phyloP scores from a whole-genome alignment of 306 rosid genomes.

The Dryas octopetala region DNA sequence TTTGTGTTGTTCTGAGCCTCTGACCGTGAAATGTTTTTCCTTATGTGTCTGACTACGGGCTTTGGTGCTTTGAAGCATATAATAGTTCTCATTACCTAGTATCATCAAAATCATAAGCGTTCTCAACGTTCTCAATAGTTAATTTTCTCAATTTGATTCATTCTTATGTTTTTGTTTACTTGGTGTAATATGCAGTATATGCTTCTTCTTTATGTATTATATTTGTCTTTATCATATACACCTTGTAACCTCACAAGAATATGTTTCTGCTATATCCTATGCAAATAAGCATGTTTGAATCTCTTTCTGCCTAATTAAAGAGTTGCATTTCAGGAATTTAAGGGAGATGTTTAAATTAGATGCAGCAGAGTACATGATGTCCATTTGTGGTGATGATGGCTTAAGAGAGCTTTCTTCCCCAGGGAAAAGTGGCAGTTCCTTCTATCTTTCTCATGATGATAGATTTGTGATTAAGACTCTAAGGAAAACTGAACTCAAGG shows the following conservation, averaged over 20 bases:
- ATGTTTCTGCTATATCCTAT: not conserved
- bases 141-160: not conserved
- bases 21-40: no score
- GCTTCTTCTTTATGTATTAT: not conserved
- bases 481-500: constrained; percentile 81
- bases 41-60: no score
- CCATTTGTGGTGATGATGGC: constrained; percentile 90
- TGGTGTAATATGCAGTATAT: not conserved
- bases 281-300: not conserved
- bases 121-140: not conserved
- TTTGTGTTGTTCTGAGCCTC: no score
- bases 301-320: constrained; percentile 11
- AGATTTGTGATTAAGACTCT: constrained; percentile 93
- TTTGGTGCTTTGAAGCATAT: no score
- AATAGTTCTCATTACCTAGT: no score
- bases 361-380: constrained; percentile 99
- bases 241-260: not conserved
- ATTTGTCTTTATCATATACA: not conserved
- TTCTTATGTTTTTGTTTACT: not conserved
- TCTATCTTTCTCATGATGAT: constrained; percentile 93
- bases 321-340: constrained; percentile 72
- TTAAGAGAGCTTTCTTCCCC: constrained; percentile 85
- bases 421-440: constrained; percentile 98
- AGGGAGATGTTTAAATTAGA: constrained; percentile 98
- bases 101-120: no score